Conservation (phyloP, 768 basidiomycete species). For the Kwoniella dendrophila region DNA sequence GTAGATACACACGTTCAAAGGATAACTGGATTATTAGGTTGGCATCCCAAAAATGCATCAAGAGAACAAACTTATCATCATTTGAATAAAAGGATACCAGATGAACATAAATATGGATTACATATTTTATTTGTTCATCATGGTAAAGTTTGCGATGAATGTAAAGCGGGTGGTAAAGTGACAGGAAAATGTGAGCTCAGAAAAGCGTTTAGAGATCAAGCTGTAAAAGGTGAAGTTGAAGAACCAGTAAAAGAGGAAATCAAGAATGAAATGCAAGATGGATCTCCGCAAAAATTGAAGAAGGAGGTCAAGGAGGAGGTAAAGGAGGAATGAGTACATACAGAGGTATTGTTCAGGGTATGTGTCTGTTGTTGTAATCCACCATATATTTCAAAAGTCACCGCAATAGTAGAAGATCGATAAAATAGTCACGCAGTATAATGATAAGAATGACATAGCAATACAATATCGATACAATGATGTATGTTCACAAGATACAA, state of each 20-base stretch:
- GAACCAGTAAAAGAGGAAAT: constrained; percentile 5
- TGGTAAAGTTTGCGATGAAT: constrained; percentile 46
- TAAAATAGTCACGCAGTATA: no score
- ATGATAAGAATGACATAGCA: no score
- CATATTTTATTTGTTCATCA: constrained; percentile 49
- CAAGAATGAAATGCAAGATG: background rate
- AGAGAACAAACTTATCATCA: constrained; percentile 50
- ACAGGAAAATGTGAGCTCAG: constrained; percentile 38
- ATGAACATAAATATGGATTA: constrained; percentile 47
- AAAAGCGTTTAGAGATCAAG: constrained; percentile 29
- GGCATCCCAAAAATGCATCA: constrained; percentile 42
- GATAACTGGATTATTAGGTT: constrained; percentile 46
- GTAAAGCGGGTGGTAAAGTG: constrained; percentile 41
- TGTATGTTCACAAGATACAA: no score
- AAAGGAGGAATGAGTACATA: no score
- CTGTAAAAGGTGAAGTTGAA: constrained; percentile 1
- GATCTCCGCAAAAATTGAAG: no score
- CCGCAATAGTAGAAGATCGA: no score
- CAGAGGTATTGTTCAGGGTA: no score
- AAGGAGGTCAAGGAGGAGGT: constrained; percentile 8
- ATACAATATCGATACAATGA: no score
- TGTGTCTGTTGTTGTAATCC: no score
- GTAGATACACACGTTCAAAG: constrained; percentile 53
- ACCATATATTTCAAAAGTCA: no score
- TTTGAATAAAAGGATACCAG: constrained; percentile 46